Evolutionary conservation across 108 stramenopile genomes (phyloP).

Genomic region (Nitzschia sp.): DNA sequence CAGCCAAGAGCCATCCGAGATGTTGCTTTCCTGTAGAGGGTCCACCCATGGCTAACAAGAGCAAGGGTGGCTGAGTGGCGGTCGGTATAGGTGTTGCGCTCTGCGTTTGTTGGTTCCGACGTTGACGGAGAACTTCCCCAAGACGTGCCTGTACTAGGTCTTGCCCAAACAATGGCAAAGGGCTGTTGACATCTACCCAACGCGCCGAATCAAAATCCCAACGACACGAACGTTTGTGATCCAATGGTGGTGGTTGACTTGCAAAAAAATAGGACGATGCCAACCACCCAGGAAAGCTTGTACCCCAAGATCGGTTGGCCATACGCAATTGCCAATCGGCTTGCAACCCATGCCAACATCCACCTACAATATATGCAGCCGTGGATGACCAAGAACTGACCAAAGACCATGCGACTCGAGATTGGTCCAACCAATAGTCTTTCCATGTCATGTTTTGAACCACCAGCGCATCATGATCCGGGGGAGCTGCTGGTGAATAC

Average conservation of each 20-base stretch:
- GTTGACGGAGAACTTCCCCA: background rate
- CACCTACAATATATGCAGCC: background rate
- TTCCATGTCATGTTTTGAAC: background rate
- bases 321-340: background rate
- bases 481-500: conserved; percentile 10
- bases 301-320: too few relatives aligned
- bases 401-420: background rate
- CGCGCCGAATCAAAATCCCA: background rate
- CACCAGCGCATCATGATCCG: background rate
- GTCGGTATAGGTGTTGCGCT: background rate
- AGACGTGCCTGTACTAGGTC: background rate
- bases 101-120: background rate
- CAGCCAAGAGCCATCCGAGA: conserved; percentile 13
- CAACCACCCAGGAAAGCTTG: too few relatives aligned
- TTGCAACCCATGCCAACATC: conserved; percentile 6
- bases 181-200: background rate
- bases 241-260: too few relatives aligned
- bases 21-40: conserved; percentile 27
- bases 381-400: background rate
- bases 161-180: conserved; percentile 25
- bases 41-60: conserved; percentile 30
- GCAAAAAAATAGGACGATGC: too few relatives aligned
- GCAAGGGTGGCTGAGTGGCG: conserved; percentile 1
- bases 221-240: background rate
- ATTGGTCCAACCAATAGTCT: background rate